Conservation (phyloP, 176 grass and related monocot species). For the Oryza brachyantha region DNA sequence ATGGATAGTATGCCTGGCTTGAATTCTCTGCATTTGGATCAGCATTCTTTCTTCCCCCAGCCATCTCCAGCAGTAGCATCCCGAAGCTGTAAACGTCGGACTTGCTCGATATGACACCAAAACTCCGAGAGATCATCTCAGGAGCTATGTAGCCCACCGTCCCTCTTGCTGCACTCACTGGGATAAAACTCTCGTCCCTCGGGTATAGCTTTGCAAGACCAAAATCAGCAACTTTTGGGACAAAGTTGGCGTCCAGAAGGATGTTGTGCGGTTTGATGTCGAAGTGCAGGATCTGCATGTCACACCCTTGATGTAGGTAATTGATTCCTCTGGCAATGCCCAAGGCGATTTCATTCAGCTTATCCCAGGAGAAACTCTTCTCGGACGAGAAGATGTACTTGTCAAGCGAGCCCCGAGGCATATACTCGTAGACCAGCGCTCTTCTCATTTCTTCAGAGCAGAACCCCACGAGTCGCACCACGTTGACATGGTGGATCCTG, state of each 20-base stretch:
- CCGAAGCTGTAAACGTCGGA: conserved; percentile 54
- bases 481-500: conserved; percentile 51
- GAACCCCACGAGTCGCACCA: conserved; percentile 35
- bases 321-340: background rate
- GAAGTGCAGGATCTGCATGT: background rate
- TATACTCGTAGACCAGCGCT: conserved; percentile 48
- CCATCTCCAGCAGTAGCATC: conserved; percentile 55
- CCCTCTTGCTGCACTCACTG: background rate
- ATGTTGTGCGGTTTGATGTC: conserved; percentile 52
- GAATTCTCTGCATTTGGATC: background rate
- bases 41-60: conserved; percentile 27
- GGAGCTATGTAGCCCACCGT: conserved; percentile 60
- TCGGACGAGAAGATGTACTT: background rate
- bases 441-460: conserved; percentile 34
- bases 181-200: background rate
- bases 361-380: background rate
- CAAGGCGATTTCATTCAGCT: background rate
- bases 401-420: conserved; percentile 38
- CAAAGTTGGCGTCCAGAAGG: conserved; percentile 42
- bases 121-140: conserved; percentile 44
- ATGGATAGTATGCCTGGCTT: conserved; percentile 38
- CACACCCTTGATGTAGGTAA: background rate
- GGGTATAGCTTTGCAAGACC: background rate
- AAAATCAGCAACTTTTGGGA: conserved; percentile 30
- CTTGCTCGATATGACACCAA: conserved; percentile 42